These are phyloP conservation scores for Platanthera zijinensis DNA, from an alignment of 106 monocot genomes.

Conservation along the genomic window DNA sequence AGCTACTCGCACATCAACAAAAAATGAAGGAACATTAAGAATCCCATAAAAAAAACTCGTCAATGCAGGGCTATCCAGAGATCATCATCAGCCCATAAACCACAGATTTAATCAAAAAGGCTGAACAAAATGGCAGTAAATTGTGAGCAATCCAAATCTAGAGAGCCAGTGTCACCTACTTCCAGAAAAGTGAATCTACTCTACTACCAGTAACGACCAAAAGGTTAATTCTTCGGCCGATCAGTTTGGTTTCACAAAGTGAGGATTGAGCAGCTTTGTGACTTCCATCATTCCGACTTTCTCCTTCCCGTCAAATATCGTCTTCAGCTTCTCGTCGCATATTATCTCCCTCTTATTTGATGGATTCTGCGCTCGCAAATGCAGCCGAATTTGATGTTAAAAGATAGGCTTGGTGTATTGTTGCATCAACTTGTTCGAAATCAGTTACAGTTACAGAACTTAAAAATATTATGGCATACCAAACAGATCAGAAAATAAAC, in stretches of 20 bases:
- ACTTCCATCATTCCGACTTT: constrained; percentile 55
- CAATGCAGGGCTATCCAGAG: too few species aligned
- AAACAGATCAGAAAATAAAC: too few species aligned
- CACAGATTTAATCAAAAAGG: not conserved
- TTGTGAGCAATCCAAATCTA: not conserved
- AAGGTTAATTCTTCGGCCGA: not conserved
- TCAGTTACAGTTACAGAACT: too few species aligned
- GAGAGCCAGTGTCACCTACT: not conserved
- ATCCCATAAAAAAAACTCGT: too few species aligned
- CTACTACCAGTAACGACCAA: not conserved
- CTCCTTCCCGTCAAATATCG: constrained; percentile 59
- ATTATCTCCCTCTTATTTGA: constrained; percentile 50
- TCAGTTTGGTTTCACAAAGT: constrained; percentile 28
- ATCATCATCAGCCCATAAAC: too few species aligned
- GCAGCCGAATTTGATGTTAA: not conserved
- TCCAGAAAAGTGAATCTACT: too few species aligned
- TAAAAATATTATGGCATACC: too few species aligned
- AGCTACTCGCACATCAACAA: too few species aligned
- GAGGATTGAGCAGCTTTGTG: constrained; percentile 32
- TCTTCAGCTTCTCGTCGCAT: constrained; percentile 55
- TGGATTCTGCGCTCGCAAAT: constrained; percentile 36
- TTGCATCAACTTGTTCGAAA: too few species aligned
- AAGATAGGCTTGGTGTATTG: not conserved
- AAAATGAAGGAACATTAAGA: too few species aligned
- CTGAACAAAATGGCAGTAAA: not conserved